Base-by-base conservation (phyloP, 2,329 filamentous ascomycete species). In the Alternaria brassicicola region DNA sequence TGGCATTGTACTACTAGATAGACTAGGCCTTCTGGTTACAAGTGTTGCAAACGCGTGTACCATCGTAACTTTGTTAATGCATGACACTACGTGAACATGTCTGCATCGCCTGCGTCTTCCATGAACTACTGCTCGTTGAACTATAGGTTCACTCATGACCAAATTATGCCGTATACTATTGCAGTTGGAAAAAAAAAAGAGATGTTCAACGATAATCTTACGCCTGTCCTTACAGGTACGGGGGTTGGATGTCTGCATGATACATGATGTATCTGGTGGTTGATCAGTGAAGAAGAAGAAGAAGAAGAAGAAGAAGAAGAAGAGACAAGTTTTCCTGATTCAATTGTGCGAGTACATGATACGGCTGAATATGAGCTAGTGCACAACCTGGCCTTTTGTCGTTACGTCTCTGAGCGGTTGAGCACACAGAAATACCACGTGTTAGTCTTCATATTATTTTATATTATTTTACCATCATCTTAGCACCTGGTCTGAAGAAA, bases 1-100 rank as follows among this genome's bases (percentile, higher is more conserved):
- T 59, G 56, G 50, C 36, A 48, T 59, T 67, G 67, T 69, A 69
- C 50, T 65, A 51, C 62, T 69, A 67, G 54, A 65, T 65, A 65
- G 63, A 57, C 42, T 35, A 35, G 35, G 43, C 49, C 42, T 28
- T 53, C 6, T 28, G 35, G 49, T 39, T 28, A 33, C 8, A 30
- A 33, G 31, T 6, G 28, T 33, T 47, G 21, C 31, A 33, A 2
- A 33, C 28, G 19, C 31, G 31, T 47, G 31, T 47, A 47, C 15
- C 43, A 12, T n/a, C 8, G 43, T 35, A 4, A 33, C 43, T 47
- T 21, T 31, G 30, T 31, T 47, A 47, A 47, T 47, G 30, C 43
- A 47, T 47, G 43, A 47, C n/a, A 35, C 28, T 39, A 39, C 17
- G 19, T 39, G 12, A 47, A 47, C 19, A 47, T n/a, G 4, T 21